Evolutionary conservation across 495 filamentous ascomycete species (phyloP), one percentile per base, ranked within the genome.

Genomic region (Pseudomonodictys pantanalensis): DNA sequence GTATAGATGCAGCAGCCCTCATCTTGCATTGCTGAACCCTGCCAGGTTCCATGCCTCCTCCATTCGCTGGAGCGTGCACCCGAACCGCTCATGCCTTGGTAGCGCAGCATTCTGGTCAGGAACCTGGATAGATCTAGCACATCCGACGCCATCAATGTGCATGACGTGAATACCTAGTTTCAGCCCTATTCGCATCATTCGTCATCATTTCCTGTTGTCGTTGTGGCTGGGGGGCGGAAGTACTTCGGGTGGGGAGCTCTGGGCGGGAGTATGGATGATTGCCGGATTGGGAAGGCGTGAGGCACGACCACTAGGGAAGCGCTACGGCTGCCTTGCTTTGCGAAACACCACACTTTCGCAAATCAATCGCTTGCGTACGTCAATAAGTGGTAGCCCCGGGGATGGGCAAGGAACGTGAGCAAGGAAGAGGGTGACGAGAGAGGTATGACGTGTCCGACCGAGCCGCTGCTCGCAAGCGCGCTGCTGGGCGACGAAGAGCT

Each of bases 381-480:
- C n/a, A n/a, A n/a, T n/a, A n/a, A n/a, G n/a, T n/a, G n/a, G n/a
- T n/a, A n/a, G n/a, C n/a, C n/a, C n/a, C 38, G 38, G 5, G 38
- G 38, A 41, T 15, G 3, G 20, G 38, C 15, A 12, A 12, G 38
- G 38, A 5, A 15, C 15, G 12, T 12, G 28, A 18, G 47, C 28
- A 8, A 30, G 6, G 24, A 18, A 15, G 28, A 30, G 15, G 47
- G 6, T 7, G 23, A 20, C n/a, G 28, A 10, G 18, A 50, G 29
- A 26, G 24, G 18, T 30, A 33, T 7, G n/a, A 22, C 22, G 38
- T n/a, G 3, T 12, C 12, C 30, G 7, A 50, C 50, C 3, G 38
- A 60, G n/a, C 41, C 58, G n/a, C 22, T 60, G 6, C 58, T 60
- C 12, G 58, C 58, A n/a, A 24, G 12, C 8, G 20, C 47, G 26